Conservation (phyloP, 1,284 basidiomycete species). For the Marasmius fiardii region DNA sequence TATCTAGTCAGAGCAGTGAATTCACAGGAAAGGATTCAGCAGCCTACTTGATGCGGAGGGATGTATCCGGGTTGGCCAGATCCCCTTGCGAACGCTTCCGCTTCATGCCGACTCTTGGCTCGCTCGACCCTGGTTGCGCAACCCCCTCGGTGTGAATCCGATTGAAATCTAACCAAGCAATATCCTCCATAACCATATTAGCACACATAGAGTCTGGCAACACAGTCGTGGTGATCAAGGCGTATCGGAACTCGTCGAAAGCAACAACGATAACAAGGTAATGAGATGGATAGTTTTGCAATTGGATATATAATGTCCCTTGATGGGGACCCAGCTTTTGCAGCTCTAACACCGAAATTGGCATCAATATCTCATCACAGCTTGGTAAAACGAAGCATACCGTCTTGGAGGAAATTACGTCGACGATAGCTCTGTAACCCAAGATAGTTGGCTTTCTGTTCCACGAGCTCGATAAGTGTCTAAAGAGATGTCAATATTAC, state of each 20-base stretch:
- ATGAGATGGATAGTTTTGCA: constrained; percentile 65
- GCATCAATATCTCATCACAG: constrained; percentile 1
- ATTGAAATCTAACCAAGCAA: constrained; percentile 72
- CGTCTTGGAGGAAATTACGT: constrained; percentile 64
- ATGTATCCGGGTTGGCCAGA: constrained; percentile 13
- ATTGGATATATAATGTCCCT: constrained; percentile 63
- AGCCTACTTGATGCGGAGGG: constrained; percentile 6
- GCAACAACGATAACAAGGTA: constrained; percentile 78
- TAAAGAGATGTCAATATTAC: constrained; percentile 22
- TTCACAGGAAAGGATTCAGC: background rate
- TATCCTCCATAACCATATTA: constrained; percentile 65
- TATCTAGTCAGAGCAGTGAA: background rate
- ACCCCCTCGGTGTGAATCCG: constrained; percentile 49
- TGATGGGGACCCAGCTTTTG: constrained; percentile 60
- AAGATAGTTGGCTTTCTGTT: constrained; percentile 74
- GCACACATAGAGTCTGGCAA: constrained; percentile 50
- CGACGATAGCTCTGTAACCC: constrained; percentile 65
- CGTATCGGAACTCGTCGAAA: constrained; percentile 73
- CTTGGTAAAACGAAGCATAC: constrained; percentile 29
- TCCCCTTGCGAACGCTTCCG: constrained; percentile 29
- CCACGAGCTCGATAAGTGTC: constrained; percentile 72
- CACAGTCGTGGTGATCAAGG: constrained; percentile 61
- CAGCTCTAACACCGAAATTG: constrained; percentile 40
- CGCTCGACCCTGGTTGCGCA: constrained; percentile 21
- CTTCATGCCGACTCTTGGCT: constrained; percentile 27